Conservation (phyloP, 2,329 filamentous ascomycete species). For the Clarireedia homoeocarpa region DNA sequence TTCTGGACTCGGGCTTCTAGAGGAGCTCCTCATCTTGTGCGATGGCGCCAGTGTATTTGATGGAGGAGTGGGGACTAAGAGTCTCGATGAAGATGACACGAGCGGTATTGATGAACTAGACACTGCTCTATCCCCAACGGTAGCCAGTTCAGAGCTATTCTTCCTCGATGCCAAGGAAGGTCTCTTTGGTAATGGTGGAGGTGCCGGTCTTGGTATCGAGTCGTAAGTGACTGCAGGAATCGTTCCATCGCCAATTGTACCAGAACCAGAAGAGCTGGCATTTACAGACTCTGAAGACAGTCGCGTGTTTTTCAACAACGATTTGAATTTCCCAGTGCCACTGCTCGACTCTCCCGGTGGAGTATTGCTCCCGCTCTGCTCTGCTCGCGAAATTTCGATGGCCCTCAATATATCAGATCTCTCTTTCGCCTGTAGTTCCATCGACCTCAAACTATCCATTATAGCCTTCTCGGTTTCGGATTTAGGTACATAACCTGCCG, state of each 20-base stretch:
- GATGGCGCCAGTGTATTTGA: slow-evolving; percentile 16
- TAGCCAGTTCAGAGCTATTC: slow-evolving; percentile 43
- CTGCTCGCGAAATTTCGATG: slow-evolving; percentile 57
- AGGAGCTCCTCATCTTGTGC: slow-evolving; percentile 27
- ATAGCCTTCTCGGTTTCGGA: slow-evolving; percentile 79
- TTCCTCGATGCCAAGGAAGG: slow-evolving; percentile 37
- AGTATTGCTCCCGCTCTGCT: slow-evolving; percentile 65
- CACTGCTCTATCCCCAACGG: slow-evolving; percentile 28
- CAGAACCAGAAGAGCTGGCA: neutral
- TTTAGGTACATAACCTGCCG: slow-evolving; percentile 60
- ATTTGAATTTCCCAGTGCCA: slow-evolving; percentile 35
- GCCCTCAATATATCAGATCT: slow-evolving; percentile 82
- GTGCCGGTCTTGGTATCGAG: slow-evolving; percentile 63
- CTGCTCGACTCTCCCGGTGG: slow-evolving; percentile 73
- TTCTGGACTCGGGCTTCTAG: slow-evolving; percentile 49
- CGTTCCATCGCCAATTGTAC: slow-evolving; percentile 64
- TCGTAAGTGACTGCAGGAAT: slow-evolving; percentile 74
- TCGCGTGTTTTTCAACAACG: slow-evolving; percentile 2
- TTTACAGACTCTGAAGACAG: slow-evolving; percentile 2
- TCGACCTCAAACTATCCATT: slow-evolving; percentile 69
- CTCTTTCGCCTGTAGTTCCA: slow-evolving; percentile 90
- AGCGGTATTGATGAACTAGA: slow-evolving; percentile 11
- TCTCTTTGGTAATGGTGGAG: slow-evolving; percentile 47
- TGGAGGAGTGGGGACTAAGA: slow-evolving; percentile 12
- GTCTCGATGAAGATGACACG: slow-evolving; percentile 14